These are phyloP conservation scores for Basidioascus undulatus DNA, from an alignment of 768 basidiomycete species.

Conservation along the genomic window DNA sequence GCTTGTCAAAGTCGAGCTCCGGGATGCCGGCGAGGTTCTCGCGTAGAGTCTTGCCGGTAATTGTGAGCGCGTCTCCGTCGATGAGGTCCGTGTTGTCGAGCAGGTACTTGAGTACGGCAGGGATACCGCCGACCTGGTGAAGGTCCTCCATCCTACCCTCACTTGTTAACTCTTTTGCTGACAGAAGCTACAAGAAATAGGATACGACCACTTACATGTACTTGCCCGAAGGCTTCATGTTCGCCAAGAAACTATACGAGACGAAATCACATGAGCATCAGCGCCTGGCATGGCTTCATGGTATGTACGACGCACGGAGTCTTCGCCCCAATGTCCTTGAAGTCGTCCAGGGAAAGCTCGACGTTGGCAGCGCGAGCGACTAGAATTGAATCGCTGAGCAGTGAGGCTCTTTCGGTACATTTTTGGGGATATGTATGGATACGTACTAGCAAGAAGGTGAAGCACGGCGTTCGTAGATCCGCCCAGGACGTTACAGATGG, in stretches of 20 bases:
- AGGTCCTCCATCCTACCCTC: constrained; percentile 90
- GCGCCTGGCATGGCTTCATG: too few species aligned
- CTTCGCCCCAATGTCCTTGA: constrained; percentile 50
- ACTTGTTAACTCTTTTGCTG: too few species aligned
- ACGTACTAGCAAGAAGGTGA: background rate
- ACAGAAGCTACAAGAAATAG: too few species aligned
- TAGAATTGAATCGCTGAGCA: too few species aligned
- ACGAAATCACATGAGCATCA: constrained; percentile 47
- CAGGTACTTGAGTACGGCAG: constrained; percentile 61
- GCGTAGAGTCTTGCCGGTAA: constrained; percentile 73
- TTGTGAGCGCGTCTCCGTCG: constrained; percentile 28
- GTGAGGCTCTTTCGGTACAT: too few species aligned
- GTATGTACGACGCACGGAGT: constrained; percentile 67
- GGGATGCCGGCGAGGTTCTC: constrained; percentile 30
- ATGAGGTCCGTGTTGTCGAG: constrained; percentile 53
- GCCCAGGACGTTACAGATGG: constrained; percentile 48
- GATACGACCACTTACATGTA: too few species aligned
- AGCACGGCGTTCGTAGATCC: constrained; percentile 65
- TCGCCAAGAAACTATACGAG: constrained; percentile 4
- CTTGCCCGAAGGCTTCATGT: constrained; percentile 37
- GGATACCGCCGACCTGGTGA: constrained; percentile 62
- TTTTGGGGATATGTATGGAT: too few species aligned
- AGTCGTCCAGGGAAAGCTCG: constrained; percentile 55
- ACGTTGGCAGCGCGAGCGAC: constrained; percentile 58
- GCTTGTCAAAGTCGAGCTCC: constrained; percentile 43